Base-by-base conservation (phyloP, 1,139 yeast species). In the Yamadazyma dendronema region DNA sequence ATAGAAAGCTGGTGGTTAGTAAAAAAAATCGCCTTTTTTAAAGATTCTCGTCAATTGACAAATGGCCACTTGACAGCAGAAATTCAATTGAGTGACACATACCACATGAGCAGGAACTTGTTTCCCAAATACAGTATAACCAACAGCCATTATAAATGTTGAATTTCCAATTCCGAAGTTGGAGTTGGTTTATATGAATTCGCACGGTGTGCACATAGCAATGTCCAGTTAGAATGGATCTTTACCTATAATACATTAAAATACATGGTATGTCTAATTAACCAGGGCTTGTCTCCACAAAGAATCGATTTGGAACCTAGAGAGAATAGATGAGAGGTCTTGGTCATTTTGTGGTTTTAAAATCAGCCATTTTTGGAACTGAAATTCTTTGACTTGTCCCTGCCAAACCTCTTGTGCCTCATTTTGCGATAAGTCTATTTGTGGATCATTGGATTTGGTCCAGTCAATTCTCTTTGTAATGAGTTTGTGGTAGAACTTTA, bases 361-460 rank as follows among this genome's bases (percentile, higher is more conserved):
- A 10, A 72, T 57, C 2, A 79, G 71, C 92, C 94, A 85, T 51
- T 75, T 74, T 38, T 67, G 65, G 56, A 84, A 85, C 39, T 68
- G 68, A 19, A 73, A 53, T 2, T 72, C 72, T 35, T 65, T 61
- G 28, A 86, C 43, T 44, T 78, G 80, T 0, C 97, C 97, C 44
- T 81, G 82, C 97, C 97, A 90, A 3, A 86, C 51, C 13, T 82
- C 49, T 3, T 54, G 50, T 48, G 89, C 81, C 36, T 53, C 56
- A 52, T 84, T 86, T 1, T 53, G 50, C 0, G 63, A 47, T 38
- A 79, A 59, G 47, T 78, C 77, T n/a, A 46, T 49, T 3, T 36
- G 43, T 9, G 49, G 51, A 4, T 43, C 47, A 28, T 58, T 48
- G 34, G 73, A 55, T 37, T 75, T 79, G 1, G 71, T 65, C 97